phyloP scores from a whole-genome alignment of 176 grass and related monocot species.

The Thalia dealbata region DNA sequence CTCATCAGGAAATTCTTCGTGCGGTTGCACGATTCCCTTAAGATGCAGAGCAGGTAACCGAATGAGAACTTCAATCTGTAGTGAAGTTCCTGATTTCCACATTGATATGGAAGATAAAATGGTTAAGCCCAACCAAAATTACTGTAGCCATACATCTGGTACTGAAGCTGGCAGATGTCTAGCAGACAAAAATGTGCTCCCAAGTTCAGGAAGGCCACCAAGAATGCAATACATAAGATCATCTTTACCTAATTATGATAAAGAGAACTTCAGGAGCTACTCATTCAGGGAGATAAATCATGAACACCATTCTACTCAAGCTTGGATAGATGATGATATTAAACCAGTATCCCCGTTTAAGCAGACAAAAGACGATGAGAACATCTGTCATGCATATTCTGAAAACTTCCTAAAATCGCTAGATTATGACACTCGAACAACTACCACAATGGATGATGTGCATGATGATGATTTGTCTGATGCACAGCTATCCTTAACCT shows the following conservation, averaged over 20 bases:
- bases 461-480: constrained; percentile 53
- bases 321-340: constrained; percentile 11
- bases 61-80: constrained; percentile 35
- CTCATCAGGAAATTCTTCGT: constrained; percentile 35
- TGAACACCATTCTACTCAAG: neutral
- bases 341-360: neutral
- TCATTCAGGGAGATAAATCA: constrained; percentile 11
- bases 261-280: constrained; percentile 14
- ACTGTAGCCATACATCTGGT: neutral
- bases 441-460: constrained; percentile 61
- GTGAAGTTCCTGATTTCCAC: constrained; percentile 48
- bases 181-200: constrained; percentile 16
- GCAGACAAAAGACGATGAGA: constrained; percentile 5
- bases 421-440: constrained; percentile 22
- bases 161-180: constrained; percentile 5
- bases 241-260: constrained; percentile 23
- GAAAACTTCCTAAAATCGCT: constrained; percentile 3
- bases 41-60: constrained; percentile 35
- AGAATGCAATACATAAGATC: constrained; percentile 30
- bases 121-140: constrained; percentile 20
- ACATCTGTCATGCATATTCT: neutral
- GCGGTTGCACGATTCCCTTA: constrained; percentile 35
- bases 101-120: constrained; percentile 46
- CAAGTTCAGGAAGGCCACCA: constrained; percentile 50
- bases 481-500: neutral